Conservation (phyloP, 495 filamentous ascomycete species). For the Bacidia gigantensis region DNA sequence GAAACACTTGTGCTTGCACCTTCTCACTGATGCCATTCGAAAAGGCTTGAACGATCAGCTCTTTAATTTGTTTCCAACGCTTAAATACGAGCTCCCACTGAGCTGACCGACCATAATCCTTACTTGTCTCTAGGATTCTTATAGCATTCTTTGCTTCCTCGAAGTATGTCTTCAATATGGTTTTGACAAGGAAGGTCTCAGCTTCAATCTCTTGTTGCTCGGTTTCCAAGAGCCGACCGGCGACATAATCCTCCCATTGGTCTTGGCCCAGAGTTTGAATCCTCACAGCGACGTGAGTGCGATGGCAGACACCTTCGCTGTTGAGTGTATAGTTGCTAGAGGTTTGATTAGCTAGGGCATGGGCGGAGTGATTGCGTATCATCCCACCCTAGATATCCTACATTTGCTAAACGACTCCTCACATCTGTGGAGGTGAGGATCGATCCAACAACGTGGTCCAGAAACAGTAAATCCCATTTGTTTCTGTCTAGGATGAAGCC, state of each 20-base stretch:
- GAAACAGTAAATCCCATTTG: conserved; percentile 47
- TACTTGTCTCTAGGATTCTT: conserved; percentile 17
- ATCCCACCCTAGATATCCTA: conserved; percentile 47
- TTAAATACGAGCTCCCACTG: conserved; percentile 26
- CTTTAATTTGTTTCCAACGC: conserved; percentile 40
- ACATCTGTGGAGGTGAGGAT: conserved; percentile 23
- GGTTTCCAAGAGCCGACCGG: conserved; percentile 26
- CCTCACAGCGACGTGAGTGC: conserved; percentile 58
- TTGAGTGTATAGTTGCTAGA: conserved; percentile 49
- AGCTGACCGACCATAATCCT: conserved; percentile 18
- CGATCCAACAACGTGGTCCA: conserved; percentile 54
- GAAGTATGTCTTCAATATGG: conserved; percentile 5
- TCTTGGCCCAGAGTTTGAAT: conserved; percentile 24
- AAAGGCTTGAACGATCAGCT: conserved; percentile 20
- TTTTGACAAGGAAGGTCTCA: conserved; percentile 20
- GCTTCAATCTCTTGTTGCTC: conserved; percentile 21
- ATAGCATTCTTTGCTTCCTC: conserved; percentile 23
- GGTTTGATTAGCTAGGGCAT: background rate
- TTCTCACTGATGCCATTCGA: background rate
- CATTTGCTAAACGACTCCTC: conserved; percentile 23
- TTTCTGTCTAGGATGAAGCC: conserved; percentile 64
- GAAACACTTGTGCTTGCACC: background rate
- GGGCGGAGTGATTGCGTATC: background rate
- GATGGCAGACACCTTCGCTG: conserved; percentile 46
- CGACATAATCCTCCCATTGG: conserved; percentile 34